phyloP scores from a whole-genome alignment of 139 green algal genomes.

The Mesotaenium endlicherianum region DNA sequence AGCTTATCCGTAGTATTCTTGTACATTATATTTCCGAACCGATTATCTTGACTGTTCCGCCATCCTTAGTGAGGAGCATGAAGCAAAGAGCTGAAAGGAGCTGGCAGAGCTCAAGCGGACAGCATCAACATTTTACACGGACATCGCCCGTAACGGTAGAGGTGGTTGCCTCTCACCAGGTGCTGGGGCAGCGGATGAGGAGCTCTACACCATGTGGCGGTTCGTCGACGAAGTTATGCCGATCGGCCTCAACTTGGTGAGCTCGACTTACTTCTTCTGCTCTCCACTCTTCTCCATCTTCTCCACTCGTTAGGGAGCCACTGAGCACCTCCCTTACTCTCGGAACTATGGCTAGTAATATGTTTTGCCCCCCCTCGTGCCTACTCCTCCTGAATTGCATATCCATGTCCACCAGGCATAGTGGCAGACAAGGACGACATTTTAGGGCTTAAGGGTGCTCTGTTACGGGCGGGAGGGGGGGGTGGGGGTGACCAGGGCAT shows the following conservation, averaged over 20 bases:
- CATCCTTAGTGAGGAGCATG: no score
- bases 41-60: not conserved
- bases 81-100: no score
- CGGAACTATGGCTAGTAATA: no score
- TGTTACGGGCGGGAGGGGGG: no score
- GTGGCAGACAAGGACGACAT: no score
- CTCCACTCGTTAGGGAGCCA: no score
- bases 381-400: no score
- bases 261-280: not conserved
- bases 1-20: not conserved
- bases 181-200: not conserved
- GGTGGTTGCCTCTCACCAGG: not conserved
- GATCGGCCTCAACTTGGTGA: constrained; percentile 19
- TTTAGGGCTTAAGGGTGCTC: no score
- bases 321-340: no score
- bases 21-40: not conserved
- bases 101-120: no score
- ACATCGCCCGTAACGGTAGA: not conserved
- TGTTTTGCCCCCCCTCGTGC: no score
- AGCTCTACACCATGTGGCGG: constrained; percentile 10
- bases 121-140: not conserved
- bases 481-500: constrained; percentile 70
- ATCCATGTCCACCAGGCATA: no score
- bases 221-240: not conserved
- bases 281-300: not conserved